Evolutionary conservation across 2,329 filamentous ascomycete species (phyloP), one percentile per base, ranked within the genome.

Genomic region (Hypoxylon sp.): DNA sequence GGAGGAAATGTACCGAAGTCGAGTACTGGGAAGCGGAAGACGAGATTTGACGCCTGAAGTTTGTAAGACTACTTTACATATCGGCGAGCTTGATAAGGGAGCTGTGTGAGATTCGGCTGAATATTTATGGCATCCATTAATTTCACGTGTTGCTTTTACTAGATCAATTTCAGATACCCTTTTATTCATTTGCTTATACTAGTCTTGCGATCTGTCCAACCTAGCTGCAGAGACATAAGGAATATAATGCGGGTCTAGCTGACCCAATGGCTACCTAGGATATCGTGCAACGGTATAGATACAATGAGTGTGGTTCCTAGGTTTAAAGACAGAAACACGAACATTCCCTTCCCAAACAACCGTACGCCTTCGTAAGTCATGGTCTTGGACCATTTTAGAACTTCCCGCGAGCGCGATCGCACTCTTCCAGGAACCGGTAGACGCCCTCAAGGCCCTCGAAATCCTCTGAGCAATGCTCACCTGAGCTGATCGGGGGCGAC

Each of bases 341-440:
- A 50, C 54, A 44, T 48, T 44, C 53, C 11, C 11, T 50, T 8
- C 17, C 21, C 31, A 57, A 42, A 21, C 52, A 62, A 55, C 52
- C 55, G 27, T 48, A 67, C 52, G 56, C 54, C 67, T 47, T 62
- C 52, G 19, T 62, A 50, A 59, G 24, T 54, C 56, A 48, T 65
- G 19, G 31, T 29, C 27, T 31, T 29, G 35, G 51, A 44, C 19
- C 19, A 29, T 17, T 42, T 75, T 51, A 75, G 48, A 72, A 74
- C 17, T 21, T 66, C 17, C 71, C 72, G 1, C 57, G 67, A 24
- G 75, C 76, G 17, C 83, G 82, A 66, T 88, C 86, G 71, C 87
- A 89, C 72, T 88, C 87, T 72, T 87, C 86, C 31, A 89, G 65
- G 69, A 89, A 89, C 15, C 83, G 81, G 74, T 89, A 87, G 37